These are phyloP conservation scores for Calocybe indica DNA, from an alignment of 768 basidiomycete genomes.

Conservation along the genomic window DNA sequence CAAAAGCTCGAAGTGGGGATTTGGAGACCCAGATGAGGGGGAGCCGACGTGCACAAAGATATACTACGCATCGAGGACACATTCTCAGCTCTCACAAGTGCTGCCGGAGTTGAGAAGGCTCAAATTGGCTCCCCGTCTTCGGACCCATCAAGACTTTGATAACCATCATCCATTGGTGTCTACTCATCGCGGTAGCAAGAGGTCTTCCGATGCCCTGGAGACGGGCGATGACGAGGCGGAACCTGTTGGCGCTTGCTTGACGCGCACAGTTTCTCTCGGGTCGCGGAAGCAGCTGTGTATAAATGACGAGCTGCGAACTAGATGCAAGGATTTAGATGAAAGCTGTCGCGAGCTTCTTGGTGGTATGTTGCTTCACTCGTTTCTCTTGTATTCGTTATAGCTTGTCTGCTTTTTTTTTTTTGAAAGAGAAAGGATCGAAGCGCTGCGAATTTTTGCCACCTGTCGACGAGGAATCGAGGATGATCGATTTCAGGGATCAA, in stretches of 20 bases:
- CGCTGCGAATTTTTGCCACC: slow-evolving; percentile 77
- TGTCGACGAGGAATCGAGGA: slow-evolving; percentile 55
- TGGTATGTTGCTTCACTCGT: slow-evolving; percentile 34
- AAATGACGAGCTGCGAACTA: slow-evolving; percentile 67
- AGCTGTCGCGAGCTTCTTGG: slow-evolving; percentile 76
- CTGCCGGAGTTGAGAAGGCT: slow-evolving; percentile 79
- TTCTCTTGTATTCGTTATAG: not conserved
- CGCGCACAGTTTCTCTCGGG: slow-evolving; percentile 78
- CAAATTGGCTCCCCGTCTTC: slow-evolving; percentile 33
- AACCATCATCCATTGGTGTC: slow-evolving; percentile 13
- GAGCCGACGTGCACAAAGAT: slow-evolving; percentile 75
- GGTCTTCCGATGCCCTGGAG: slow-evolving; percentile 18
- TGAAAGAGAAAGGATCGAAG: slow-evolving; percentile 53
- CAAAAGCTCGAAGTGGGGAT: slow-evolving; percentile 18
- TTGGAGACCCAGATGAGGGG: slow-evolving; percentile 20
- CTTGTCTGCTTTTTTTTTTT: not conserved
- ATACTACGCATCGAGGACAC: slow-evolving; percentile 92
- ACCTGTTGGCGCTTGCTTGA: slow-evolving; percentile 16
- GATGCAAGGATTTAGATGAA: slow-evolving; percentile 75
- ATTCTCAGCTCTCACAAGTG: slow-evolving; percentile 91
- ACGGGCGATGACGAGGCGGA: slow-evolving; percentile 13
- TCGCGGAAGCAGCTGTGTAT: slow-evolving; percentile 92
- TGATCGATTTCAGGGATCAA: slow-evolving; percentile 85
- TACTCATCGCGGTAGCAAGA: slow-evolving; percentile 12
- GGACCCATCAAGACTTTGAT: slow-evolving; percentile 8